These are phyloP conservation scores for Claviceps purpurea DNA, from an alignment of 2,329 filamentous ascomycete genomes.

Conservation along the genomic window DNA sequence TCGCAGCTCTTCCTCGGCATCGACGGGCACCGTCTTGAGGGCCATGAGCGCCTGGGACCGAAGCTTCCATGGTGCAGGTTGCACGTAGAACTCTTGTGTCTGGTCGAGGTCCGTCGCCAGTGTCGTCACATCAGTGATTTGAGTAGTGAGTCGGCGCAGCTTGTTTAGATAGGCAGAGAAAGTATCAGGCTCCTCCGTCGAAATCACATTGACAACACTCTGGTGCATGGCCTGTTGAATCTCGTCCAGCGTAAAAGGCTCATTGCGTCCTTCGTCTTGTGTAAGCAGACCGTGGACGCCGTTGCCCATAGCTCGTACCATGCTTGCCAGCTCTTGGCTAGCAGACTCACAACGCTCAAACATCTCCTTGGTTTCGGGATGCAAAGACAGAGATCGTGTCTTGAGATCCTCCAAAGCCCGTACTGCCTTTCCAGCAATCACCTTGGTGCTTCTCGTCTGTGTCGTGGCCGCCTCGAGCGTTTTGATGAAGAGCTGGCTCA, in stretches of 20 bases:
- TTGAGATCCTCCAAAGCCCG: slow-evolving; percentile 67
- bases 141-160: slow-evolving; percentile 48
- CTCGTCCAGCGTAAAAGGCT: slow-evolving; percentile 54
- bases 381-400: slow-evolving; percentile 59
- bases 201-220: slow-evolving; percentile 33
- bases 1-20: slow-evolving; percentile 74
- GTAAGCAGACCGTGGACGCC: slow-evolving; percentile 50
- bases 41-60: slow-evolving; percentile 69
- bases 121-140: slow-evolving; percentile 57
- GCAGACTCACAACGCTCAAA: slow-evolving; percentile 59
- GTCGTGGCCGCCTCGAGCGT: slow-evolving; percentile 60
- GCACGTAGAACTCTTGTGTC: slow-evolving; percentile 67
- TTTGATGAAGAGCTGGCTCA: slow-evolving; percentile 51
- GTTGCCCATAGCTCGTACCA: slow-evolving; percentile 53
- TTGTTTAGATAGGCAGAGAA: slow-evolving; percentile 56
- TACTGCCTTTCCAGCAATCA: slow-evolving; percentile 65
- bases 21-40: slow-evolving; percentile 67
- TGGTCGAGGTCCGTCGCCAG: slow-evolving; percentile 58
- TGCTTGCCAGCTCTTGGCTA: slow-evolving; percentile 50
- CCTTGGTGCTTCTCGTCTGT: slow-evolving; percentile 71
- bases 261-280: slow-evolving; percentile 56
- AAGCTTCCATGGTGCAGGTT: slow-evolving; percentile 67
- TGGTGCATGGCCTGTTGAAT: slow-evolving; percentile 49
- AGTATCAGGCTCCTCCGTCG: slow-evolving; percentile 47
- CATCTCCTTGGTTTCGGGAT: slow-evolving; percentile 49